Conservation (phyloP, 2,329 filamentous ascomycete genomes). For the Monosporascus sp. region DNA sequence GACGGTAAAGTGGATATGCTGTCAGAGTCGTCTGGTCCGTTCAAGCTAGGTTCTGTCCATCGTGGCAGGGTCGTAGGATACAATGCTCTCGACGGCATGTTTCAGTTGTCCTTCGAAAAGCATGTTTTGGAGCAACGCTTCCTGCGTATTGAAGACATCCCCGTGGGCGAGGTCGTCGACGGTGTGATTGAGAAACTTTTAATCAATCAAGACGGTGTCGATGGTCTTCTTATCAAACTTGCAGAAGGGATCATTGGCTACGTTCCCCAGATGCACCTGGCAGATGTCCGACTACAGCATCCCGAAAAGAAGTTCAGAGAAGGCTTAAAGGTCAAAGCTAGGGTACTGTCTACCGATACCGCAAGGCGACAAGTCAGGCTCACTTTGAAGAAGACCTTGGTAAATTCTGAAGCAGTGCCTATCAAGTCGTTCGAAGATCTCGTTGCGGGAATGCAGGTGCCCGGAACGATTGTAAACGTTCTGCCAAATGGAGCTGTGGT, state of each 20-base stretch:
- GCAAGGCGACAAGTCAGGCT: constrained; percentile 74
- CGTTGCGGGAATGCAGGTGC: constrained; percentile 67
- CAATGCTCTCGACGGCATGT: constrained; percentile 80
- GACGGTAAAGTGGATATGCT: constrained; percentile 85
- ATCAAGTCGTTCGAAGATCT: constrained; percentile 75
- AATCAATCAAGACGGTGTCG: constrained; percentile 70
- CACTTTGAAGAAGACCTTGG: constrained; percentile 88
- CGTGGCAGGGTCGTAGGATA: constrained; percentile 79
- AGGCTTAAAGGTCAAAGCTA: constrained; percentile 75
- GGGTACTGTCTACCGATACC: constrained; percentile 75
- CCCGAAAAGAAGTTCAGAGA: constrained; percentile 95
- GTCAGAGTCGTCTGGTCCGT: constrained; percentile 70
- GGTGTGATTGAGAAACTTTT: constrained; percentile 82
- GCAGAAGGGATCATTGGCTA: constrained; percentile 85
- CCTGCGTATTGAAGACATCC: constrained; percentile 85
- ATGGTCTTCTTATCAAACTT: constrained; percentile 75
- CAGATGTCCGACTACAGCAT: constrained; percentile 81
- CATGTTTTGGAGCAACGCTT: constrained; percentile 81
- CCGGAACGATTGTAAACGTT: constrained; percentile 82
- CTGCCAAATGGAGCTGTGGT: constrained; percentile 76
- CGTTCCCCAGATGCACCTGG: constrained; percentile 80
- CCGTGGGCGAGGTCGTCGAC: constrained; percentile 72
- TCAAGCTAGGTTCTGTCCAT: constrained; percentile 72
- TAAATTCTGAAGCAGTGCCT: constrained; percentile 80
- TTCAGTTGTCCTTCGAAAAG: constrained; percentile 77